A percentile compares a stretch with the other conserved stretches of the same genome.
Evolutionary conservation across 768 basidiomycete genomes (phyloP).

Genomic region (Mycena olivaceomarginata): DNA sequence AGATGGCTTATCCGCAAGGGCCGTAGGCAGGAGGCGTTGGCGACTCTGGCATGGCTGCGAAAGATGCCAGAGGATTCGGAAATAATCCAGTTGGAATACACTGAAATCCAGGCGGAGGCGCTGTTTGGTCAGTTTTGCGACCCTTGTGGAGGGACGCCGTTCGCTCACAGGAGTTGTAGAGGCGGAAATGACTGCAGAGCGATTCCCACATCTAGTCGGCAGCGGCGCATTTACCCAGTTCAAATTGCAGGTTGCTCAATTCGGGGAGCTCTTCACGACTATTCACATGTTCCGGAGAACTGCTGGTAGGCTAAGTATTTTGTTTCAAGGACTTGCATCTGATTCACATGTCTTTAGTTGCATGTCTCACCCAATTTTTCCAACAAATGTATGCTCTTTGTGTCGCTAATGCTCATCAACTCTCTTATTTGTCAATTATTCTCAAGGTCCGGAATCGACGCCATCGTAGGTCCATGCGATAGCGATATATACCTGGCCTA

Average conservation of each 20-base stretch:
- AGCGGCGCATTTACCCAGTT: conserved; percentile 40
- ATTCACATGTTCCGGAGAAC: conserved; percentile 47
- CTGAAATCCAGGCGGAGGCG: conserved; percentile 62
- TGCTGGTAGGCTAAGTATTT: conserved; percentile 26
- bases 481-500: conserved; percentile 21
- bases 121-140: conserved; percentile 39
- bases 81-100: conserved; percentile 59
- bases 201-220: conserved; percentile 43
- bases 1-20: conserved; percentile 64
- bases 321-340: background rate
- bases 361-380: conserved; percentile 47
- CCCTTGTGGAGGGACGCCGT: background rate
- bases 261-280: conserved; percentile 46
- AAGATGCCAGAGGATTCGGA: conserved; percentile 54
- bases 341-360: conserved; percentile 34
- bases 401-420: background rate
- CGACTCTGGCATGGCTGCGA: conserved; percentile 58
- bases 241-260: conserved; percentile 44
- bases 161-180: conserved; percentile 21
- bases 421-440: background rate
- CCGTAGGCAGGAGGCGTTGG: conserved; percentile 57
- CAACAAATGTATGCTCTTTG: conserved; percentile 43
- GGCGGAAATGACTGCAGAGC: conserved; percentile 45
- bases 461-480: conserved; percentile 36
- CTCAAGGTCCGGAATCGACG: conserved; percentile 51